Conservation (phyloP, 352 stramenopile genomes). For the Phytopythium aichiense region DNA sequence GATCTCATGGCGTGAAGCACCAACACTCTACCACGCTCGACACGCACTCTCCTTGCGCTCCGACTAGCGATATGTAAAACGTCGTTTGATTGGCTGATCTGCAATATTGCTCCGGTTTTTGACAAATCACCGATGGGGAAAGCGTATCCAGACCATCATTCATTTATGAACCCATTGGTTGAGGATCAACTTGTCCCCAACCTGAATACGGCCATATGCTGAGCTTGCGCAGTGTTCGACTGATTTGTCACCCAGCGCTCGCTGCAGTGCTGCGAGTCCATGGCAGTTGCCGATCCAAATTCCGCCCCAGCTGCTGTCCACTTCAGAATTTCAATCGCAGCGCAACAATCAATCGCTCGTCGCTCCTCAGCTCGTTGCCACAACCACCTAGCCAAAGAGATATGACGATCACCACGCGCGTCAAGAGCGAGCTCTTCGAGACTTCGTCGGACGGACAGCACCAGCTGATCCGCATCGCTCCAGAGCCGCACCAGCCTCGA, state of each 20-base stretch:
- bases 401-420: constrained; percentile 29
- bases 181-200: neutral
- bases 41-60: neutral
- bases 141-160: constrained; percentile 7
- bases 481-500: neutral
- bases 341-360: neutral
- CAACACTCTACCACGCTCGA: neutral
- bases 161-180: neutral
- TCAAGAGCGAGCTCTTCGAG: constrained; percentile 21
- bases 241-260: neutral
- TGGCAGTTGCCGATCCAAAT: too few species aligned
- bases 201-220: neutral
- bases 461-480: constrained; percentile 7
- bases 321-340: neutral
- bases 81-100: neutral
- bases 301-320: neutral
- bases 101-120: neutral
- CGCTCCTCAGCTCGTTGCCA: neutral
- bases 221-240: neutral
- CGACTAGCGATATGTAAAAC: constrained; percentile 1
- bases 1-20: neutral
- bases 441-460: constrained; percentile 12
- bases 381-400: neutral
- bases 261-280: neutral
- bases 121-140: neutral